Conservation (phyloP, 73 alveolate species). For the Effrenium voratum region DNA sequence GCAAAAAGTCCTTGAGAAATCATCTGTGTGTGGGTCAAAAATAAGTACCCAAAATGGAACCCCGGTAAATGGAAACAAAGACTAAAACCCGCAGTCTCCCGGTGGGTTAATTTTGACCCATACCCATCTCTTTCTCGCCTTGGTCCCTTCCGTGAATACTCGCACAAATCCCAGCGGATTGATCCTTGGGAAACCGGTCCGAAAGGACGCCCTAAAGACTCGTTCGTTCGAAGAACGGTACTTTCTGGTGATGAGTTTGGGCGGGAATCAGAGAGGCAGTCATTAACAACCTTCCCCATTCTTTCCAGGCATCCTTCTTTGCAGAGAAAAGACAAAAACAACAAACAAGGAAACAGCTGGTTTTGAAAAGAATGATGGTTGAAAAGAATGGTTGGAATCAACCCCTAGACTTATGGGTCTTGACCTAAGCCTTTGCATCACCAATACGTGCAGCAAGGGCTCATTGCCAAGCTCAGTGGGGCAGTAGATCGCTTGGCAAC, state of each 20-base stretch:
- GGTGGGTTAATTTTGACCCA: neutral
- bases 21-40: no score
- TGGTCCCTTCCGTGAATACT: constrained; percentile 35
- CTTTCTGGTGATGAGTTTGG: neutral
- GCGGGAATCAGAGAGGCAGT: neutral
- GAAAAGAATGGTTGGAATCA: no score
- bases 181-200: constrained; percentile 47
- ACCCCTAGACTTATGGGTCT: no score
- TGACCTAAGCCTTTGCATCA: no score
- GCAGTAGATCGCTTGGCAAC: constrained; percentile 33
- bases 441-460: neutral
- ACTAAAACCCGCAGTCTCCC: neutral
- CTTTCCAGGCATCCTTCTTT: no score
- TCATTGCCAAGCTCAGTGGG: constrained; percentile 34
- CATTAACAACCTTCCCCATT: neutral
- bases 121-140: neutral
- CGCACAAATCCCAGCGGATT: constrained; percentile 78
- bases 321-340: no score
- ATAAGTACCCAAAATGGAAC: neutral
- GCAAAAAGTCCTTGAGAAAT: neutral
- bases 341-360: no score
- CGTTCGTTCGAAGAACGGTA: no score
- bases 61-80: neutral
- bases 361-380: no score
- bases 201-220: no score